Percentiles rank a stretch among this genome's conserved stretches.
Evolutionary conservation across 768 basidiomycete genomes (phyloP).

Genomic region (Lentinula edodes): DNA sequence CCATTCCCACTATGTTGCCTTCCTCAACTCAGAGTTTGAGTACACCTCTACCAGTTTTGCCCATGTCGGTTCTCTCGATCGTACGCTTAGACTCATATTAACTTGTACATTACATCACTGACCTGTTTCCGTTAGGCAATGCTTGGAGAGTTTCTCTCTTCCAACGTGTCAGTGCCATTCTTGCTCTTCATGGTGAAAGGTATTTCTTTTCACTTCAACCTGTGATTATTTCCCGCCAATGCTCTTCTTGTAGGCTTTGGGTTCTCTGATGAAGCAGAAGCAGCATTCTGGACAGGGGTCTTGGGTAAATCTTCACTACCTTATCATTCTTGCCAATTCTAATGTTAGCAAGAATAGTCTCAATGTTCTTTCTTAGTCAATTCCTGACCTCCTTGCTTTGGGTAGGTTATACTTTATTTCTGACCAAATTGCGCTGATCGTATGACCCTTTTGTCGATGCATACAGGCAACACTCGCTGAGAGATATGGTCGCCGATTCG

Average conservation of each 20-base stretch:
- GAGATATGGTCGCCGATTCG: conserved; percentile 80
- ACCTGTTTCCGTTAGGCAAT: conserved; percentile 52
- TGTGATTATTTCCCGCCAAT: neutral
- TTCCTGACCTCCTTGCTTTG: conserved; percentile 93
- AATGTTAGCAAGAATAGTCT: conserved; percentile 39
- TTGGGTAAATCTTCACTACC: conserved; percentile 44
- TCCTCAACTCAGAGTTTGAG: conserved; percentile 53
- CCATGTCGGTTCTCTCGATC: conserved; percentile 91
- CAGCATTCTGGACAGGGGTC: conserved; percentile 86
- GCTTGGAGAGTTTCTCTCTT: conserved; percentile 92
- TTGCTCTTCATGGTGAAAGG: conserved; percentile 94
- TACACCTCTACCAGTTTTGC: conserved; percentile 79
- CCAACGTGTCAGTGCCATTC: conserved; percentile 90
- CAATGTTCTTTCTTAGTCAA: conserved; percentile 90
- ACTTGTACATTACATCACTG: conserved; percentile 5
- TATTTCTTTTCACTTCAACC: conserved; percentile 14
- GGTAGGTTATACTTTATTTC: conserved; percentile 35
- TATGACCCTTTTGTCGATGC: conserved; percentile 8
- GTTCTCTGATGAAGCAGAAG: conserved; percentile 74
- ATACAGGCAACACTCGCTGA: conserved; percentile 83
- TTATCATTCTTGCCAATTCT: neutral
- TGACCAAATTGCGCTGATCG: conserved; percentile 3
- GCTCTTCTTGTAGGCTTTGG: conserved; percentile 47
- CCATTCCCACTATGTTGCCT: conserved; percentile 72
- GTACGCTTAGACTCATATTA: conserved; percentile 31